A percentile compares a stretch with the other conserved stretches of the same genome.
These are phyloP conservation scores for Neurospora sp. DNA, from an alignment of 495 filamentous ascomycete species.

Conservation along the genomic window DNA sequence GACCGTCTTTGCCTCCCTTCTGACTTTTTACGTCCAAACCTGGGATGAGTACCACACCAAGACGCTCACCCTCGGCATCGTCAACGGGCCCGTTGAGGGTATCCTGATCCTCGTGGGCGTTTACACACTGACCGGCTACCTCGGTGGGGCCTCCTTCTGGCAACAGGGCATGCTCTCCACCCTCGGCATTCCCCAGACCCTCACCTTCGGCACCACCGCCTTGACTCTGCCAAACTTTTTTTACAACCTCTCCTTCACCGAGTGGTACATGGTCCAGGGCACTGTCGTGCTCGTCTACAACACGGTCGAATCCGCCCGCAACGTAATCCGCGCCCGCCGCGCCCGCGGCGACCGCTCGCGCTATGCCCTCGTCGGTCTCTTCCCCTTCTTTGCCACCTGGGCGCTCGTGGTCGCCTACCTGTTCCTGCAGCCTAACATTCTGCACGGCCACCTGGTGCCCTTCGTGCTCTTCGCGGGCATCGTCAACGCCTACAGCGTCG, in stretches of 20 bases:
- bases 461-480: slow-evolving; percentile 81
- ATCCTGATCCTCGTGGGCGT: slow-evolving; percentile 75
- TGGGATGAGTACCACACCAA: slow-evolving; percentile 99
- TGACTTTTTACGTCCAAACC: slow-evolving; percentile 96
- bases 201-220: slow-evolving; percentile 49
- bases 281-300: slow-evolving; percentile 74
- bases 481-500: slow-evolving; percentile 87
- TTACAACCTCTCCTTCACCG: slow-evolving; percentile 72
- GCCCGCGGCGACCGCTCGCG: slow-evolving; percentile 59
- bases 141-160: slow-evolving; percentile 89
- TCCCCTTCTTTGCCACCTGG: slow-evolving; percentile 72
- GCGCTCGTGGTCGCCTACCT: slow-evolving; percentile 65
- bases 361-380: slow-evolving; percentile 66
- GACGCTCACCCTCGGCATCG: slow-evolving; percentile 80
- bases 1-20: slow-evolving; percentile 58
- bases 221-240: slow-evolving; percentile 55
- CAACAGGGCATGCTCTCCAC: slow-evolving; percentile 66
- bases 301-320: slow-evolving; percentile 59
- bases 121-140: slow-evolving; percentile 74
- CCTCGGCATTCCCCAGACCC: slow-evolving; percentile 54
- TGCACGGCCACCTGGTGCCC: slow-evolving; percentile 71
- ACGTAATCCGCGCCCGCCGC: slow-evolving; percentile 73
- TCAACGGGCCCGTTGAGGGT: slow-evolving; percentile 94
- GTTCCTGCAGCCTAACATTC: slow-evolving; percentile 71
- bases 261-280: slow-evolving; percentile 93